Base-by-base conservation (phyloP, 306 rosid species). In the Dryas alaskensis region DNA sequence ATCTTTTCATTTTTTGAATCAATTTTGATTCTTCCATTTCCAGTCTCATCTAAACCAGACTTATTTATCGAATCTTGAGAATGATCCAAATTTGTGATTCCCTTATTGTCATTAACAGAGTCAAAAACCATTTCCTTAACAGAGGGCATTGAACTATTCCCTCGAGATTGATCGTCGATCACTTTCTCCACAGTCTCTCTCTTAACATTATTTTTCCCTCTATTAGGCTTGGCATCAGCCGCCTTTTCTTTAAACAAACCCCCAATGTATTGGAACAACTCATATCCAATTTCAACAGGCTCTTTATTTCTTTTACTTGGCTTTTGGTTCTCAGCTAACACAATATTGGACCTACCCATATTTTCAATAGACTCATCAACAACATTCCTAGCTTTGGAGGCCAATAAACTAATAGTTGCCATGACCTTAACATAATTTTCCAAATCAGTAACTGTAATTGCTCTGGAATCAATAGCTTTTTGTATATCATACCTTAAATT, bases 171-270 rank as follows among this genome's bases (percentile, higher is more conserved):
- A 83, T 84, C 82, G 70, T 45, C 61, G 37, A 62, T 65, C 6
- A 73, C 51, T 59, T 49, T 80, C 73, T 80, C 83, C 22, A 64
- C 6, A 6, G 47, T 65, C 80, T 85, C 89, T 58, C 61, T 83
- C 77, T 84, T 81, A 12, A 61, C 84, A 73, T 69, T 87, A 67
- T 63, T 89, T 67, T 78, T 81, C 47, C 79, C 80, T 86, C 84
- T 87, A 49, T 45, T 74, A 10, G 84, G 74, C 82, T 87, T 87
- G 17, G 84, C 75, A 76, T 74, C 78, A 70, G 60, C 73, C 78
- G 67, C 57, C 10, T 77, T 87, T 80, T 87, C 94, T 75, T 85
- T 84, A 72, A 93, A 84, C 71, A 89, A 77, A 79, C 75, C 78
- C 53, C 92, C 85, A 48, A 89, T 50, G 69, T 87, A 84, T 70